These are phyloP conservation scores for Cladophialophora psammophila DNA, from an alignment of 2,329 filamentous ascomycete genomes.

Conservation along the genomic window DNA sequence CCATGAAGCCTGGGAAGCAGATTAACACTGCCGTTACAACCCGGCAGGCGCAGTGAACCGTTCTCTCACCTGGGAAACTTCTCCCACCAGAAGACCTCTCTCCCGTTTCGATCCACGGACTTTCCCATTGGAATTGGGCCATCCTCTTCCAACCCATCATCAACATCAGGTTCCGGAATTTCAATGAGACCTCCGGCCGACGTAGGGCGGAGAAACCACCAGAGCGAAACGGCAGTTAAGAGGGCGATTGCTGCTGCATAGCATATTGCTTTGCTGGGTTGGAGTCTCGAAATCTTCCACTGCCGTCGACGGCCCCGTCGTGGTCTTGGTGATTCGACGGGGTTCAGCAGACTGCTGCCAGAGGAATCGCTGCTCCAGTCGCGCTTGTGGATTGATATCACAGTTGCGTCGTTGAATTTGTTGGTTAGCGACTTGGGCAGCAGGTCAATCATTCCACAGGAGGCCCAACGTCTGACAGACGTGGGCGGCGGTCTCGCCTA, in stretches of 20 bases:
- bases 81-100: constrained; percentile 42
- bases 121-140: constrained; percentile 36
- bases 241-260: constrained; percentile 27
- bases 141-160: constrained; percentile 8
- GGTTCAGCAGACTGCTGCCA: constrained; percentile 27
- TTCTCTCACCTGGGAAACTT: constrained; percentile 36
- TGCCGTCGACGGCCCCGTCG: constrained; percentile 30
- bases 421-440: constrained; percentile 25
- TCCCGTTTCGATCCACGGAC: constrained; percentile 28
- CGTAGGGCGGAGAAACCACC: constrained; percentile 15
- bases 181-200: background rate
- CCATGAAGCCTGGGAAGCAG: constrained; percentile 28
- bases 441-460: constrained; percentile 28
- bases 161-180: constrained; percentile 5
- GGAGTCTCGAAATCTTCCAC: constrained; percentile 29
- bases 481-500: constrained; percentile 12
- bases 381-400: constrained; percentile 16
- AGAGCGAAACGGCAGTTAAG: constrained; percentile 25
- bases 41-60: background rate
- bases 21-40: background rate
- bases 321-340: constrained; percentile 19
- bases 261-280: constrained; percentile 30
- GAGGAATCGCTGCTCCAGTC: constrained; percentile 28
- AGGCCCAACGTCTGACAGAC: constrained; percentile 17
- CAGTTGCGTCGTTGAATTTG: constrained; percentile 22